Evolutionary conservation across 345 rosid species (phyloP), one percentile per base, ranked within the genome.

Genomic region (Camelina sativa): DNA sequence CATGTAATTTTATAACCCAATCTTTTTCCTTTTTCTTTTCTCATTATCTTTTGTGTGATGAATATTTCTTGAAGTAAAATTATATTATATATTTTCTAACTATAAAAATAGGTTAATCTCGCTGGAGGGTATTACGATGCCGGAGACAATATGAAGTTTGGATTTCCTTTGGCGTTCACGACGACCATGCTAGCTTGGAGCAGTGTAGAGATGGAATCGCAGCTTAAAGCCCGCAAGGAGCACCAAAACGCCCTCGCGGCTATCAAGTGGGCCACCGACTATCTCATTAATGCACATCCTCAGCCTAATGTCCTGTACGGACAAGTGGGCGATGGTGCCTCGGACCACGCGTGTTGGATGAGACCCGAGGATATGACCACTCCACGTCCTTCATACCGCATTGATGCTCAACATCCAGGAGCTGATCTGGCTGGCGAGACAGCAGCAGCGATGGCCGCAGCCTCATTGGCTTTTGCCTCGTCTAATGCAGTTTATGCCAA

Each of bases 361-460:
- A 82, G 92, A 61, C 97, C 91, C 0, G 91, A 91, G 77, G 92
- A 87, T 76, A 91, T 91, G 97, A 86, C 88, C 28, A 86, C 91
- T 16, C 75, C 86, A 0, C 78, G 94, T 44, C 81, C 81, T 4
- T 32, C 85, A 17, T 86, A 50, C 54, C 79, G 30, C 71, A 70
- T 85, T 22, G 77, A 85, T 37, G 75, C 59, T 30, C 76, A 83
- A 17, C 76, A 84, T 52, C 97, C 92, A 1, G 94, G 97, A n/a
- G 62, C 92, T 7, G 92, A 91, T 46, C 80, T 91, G 1, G 89
- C 97, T 0, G 91, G 79, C 0, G 91, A 88, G 78, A 84, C 88
- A 2, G 88, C 94, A 0, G 91, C 90, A 1, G 92, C 94, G 0
- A 71, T 90, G 67, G 96, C 93, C 5, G 89, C 92, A 0, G 86